phyloP scores from a whole-genome alignment of 495 filamentous ascomycete species.

The Rhizodiscina lignyota region DNA sequence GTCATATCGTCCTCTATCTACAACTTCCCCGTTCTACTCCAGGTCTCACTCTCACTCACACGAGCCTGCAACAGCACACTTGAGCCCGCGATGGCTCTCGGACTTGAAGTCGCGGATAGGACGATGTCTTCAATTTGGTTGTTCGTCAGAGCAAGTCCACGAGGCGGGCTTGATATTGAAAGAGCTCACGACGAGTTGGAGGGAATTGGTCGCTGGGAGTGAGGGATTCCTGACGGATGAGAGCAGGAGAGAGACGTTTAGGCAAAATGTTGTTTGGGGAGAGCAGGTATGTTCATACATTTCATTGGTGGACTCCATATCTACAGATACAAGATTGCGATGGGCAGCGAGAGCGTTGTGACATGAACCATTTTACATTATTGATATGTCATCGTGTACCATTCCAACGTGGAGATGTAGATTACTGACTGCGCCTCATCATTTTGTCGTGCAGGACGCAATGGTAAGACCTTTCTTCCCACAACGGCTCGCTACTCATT shows the following conservation, averaged over 20 bases:
- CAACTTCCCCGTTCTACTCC: no score
- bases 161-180: slow-evolving; percentile 45
- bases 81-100: slow-evolving; percentile 58
- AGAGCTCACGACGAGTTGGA: slow-evolving; percentile 57
- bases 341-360: no score
- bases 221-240: slow-evolving; percentile 66
- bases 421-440: no score
- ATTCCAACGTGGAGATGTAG: no score
- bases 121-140: slow-evolving; percentile 68
- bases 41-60: slow-evolving; percentile 1
- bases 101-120: slow-evolving; percentile 60
- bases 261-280: slow-evolving; percentile 72
- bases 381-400: no score
- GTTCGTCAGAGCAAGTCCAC: slow-evolving; percentile 38
- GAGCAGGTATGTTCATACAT: slow-evolving; percentile 55
- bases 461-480: slow-evolving; percentile 32
- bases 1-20: no score
- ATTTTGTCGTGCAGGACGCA: slow-evolving; percentile 37
- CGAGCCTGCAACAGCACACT: slow-evolving; percentile 9
- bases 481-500: slow-evolving; percentile 3
- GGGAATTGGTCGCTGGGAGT: slow-evolving; percentile 54
- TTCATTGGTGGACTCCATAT: no score
- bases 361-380: no score
- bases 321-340: no score
- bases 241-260: slow-evolving; percentile 45